Percentiles rank a stretch among this genome's conserved stretches.
phyloP scores from a whole-genome alignment of 2,329 filamentous ascomycete species.

The Nigrospora oryzae region DNA sequence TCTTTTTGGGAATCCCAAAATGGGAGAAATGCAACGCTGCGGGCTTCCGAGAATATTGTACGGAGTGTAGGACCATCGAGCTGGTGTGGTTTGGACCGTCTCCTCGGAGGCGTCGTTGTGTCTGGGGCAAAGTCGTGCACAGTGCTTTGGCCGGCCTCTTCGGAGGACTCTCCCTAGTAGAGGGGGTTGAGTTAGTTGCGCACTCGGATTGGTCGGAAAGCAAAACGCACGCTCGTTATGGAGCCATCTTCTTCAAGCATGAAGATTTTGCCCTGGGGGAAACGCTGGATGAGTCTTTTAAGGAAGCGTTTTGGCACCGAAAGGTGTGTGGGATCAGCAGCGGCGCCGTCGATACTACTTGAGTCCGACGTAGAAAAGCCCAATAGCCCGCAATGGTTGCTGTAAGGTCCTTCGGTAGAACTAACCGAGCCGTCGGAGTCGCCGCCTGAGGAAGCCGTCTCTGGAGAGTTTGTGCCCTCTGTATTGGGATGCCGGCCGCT shows the following conservation, averaged over 20 bases:
- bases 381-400: constrained; percentile 19
- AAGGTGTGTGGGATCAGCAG: constrained; percentile 4
- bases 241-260: constrained; percentile 10
- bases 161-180: too few relatives aligned
- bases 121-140: neutral
- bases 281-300: constrained; percentile 27
- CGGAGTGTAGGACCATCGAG: too few relatives aligned
- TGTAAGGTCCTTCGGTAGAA: neutral
- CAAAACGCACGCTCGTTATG: neutral
- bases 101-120: constrained; percentile 10
- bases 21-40: constrained; percentile 37
- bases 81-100: constrained; percentile 5
- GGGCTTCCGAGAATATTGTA: constrained; percentile 28
- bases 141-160: neutral
- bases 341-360: constrained; percentile 22
- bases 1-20: constrained; percentile 36
- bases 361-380: constrained; percentile 25
- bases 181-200: neutral
- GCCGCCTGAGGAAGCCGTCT: neutral
- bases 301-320: constrained; percentile 28
- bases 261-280: constrained; percentile 37
- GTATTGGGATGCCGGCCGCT: neutral
- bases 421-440: neutral
- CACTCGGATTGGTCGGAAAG: neutral
- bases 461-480: neutral